A percentile compares a stretch with the other conserved stretches of the same genome.
Evolutionary conservation across 495 filamentous ascomycete genomes (phyloP).

Genomic region (Platismatia glauca): DNA sequence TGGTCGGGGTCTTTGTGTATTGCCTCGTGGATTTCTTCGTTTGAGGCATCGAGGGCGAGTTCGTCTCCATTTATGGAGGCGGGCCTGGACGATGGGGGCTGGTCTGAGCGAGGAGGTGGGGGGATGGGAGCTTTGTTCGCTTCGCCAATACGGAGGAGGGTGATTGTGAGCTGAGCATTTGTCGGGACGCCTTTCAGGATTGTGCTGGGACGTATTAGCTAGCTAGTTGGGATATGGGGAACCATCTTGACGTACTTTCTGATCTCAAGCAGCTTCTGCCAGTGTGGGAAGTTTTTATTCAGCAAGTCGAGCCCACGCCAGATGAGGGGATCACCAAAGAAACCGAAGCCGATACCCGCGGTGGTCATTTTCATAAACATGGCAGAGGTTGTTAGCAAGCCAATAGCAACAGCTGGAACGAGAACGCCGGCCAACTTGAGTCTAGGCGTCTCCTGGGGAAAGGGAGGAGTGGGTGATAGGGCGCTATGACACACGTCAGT

Average conservation of each 20-base stretch:
- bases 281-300: slow-evolving; percentile 60
- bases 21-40: slow-evolving; percentile 25
- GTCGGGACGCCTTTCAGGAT: slow-evolving; percentile 79
- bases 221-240: not conserved
- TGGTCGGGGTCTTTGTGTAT: slow-evolving; percentile 30
- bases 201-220: slow-evolving; percentile 40
- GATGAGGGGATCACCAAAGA: slow-evolving; percentile 76
- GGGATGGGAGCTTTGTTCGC: slow-evolving; percentile 73
- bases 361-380: slow-evolving; percentile 61
- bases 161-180: slow-evolving; percentile 78
- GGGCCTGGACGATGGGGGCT: slow-evolving; percentile 46
- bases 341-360: slow-evolving; percentile 58
- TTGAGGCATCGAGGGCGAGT: slow-evolving; percentile 24
- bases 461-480: slow-evolving; percentile 69
- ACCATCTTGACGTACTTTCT: slow-evolving; percentile 42
- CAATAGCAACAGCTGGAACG: slow-evolving; percentile 45
- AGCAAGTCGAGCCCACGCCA: slow-evolving; percentile 47
- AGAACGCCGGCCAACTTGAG: slow-evolving; percentile 56
- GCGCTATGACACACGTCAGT: slow-evolving; percentile 39
- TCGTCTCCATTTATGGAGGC: slow-evolving; percentile 26
- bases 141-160: slow-evolving; percentile 77
- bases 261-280: slow-evolving; percentile 64
- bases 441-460: slow-evolving; percentile 52
- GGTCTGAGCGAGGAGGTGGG: slow-evolving; percentile 55
- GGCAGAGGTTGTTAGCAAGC: slow-evolving; percentile 59